Base-by-base conservation (phyloP, 2,329 filamentous ascomycete genomes). In the Aspergillus glaucus region DNA sequence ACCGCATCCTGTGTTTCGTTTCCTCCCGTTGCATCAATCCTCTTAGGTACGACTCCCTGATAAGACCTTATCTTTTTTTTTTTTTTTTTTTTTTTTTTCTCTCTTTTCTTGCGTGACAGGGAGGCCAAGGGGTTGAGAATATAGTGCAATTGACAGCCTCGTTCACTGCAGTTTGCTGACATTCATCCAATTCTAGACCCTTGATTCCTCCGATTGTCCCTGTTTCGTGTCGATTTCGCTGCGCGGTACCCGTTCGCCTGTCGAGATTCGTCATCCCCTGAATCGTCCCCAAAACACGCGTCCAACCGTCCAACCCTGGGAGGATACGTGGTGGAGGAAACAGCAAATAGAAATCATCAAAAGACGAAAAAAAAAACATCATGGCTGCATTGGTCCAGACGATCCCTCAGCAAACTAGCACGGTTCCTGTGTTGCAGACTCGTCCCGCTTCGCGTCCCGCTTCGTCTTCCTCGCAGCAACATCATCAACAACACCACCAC, bases 331-430 rank as follows among this genome's bases (percentile, higher is more conserved):
- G 34, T n/a, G 34, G 34, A 17, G 15, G 34, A 36, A 36, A 15
- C 49, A 49, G 51, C 52, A 45, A 51, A 55, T 22, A 22, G 50
- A 50, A 43, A 51, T 19, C n/a, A 39, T 6, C 15, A 8, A 39
- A 39, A 39, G 19, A 19, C n/a, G 3, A 54, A 40, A 50, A 49
- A 51, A 57, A 58, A 65, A 40, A 64, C 77, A 85, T 67, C 69
- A 92, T 93, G 88, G 87, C 87, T 76, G 86, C 87, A 70, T 78
- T 92, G 76, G 85, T 91, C 64, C 88, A 92, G 74, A 82, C 85
- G 53, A 87, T 87, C 66, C 81, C 87, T 62, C 85, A 88, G 73
- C 85, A 88, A 71, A 82, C 84, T 64, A 78, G 79, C 69, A 84
- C 86, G 58, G 79, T 84, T 62, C 84, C 84, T 56, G 86, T 90